phyloP scores from a whole-genome alignment of 2,329 filamentous ascomycete species.

The Tolypocladium ophioglossoides region DNA sequence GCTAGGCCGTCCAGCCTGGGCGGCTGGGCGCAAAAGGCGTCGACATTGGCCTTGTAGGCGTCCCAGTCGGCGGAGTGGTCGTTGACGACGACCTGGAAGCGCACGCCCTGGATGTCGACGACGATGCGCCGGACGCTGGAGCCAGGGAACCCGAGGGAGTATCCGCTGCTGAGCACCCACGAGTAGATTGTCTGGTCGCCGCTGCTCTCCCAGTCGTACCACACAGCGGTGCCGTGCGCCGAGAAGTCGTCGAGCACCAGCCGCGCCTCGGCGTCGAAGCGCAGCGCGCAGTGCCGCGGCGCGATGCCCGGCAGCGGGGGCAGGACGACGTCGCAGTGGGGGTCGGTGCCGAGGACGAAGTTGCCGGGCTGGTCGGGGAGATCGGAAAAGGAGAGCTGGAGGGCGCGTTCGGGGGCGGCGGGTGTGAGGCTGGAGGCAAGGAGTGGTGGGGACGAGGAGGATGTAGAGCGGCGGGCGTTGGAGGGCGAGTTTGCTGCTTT shows the following conservation, averaged over 20 bases:
- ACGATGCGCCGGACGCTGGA: constrained; percentile 21
- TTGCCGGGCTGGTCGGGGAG: constrained; percentile 21
- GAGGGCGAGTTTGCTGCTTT: constrained; percentile 19
- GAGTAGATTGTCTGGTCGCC: constrained; percentile 24
- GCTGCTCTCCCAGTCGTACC: constrained; percentile 29
- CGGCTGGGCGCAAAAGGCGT: constrained; percentile 20
- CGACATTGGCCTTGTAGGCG: constrained; percentile 21
- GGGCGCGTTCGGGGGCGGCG: constrained; percentile 15
- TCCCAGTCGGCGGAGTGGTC: constrained; percentile 22
- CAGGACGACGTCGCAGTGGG: constrained; percentile 26
- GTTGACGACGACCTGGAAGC: constrained; percentile 28
- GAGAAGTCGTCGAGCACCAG: constrained; percentile 29
- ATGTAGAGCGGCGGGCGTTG: constrained; percentile 18
- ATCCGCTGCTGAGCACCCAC: constrained; percentile 20
- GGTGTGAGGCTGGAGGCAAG: constrained; percentile 17
- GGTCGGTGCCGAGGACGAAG: constrained; percentile 28
- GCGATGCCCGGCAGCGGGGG: constrained; percentile 22
- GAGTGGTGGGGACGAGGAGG: constrained; percentile 16
- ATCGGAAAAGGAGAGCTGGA: constrained; percentile 25
- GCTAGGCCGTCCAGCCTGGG: constrained; percentile 7
- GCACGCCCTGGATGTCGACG: constrained; percentile 27
- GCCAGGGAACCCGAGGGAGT: constrained; percentile 18
- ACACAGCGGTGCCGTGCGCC: constrained; percentile 26
- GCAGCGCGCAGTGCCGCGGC: constrained; percentile 24
- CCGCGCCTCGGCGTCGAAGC: constrained; percentile 26